These are phyloP conservation scores for Hymenotorrendiella dingleyae DNA, from an alignment of 2,329 filamentous ascomycete species.

Conservation along the genomic window DNA sequence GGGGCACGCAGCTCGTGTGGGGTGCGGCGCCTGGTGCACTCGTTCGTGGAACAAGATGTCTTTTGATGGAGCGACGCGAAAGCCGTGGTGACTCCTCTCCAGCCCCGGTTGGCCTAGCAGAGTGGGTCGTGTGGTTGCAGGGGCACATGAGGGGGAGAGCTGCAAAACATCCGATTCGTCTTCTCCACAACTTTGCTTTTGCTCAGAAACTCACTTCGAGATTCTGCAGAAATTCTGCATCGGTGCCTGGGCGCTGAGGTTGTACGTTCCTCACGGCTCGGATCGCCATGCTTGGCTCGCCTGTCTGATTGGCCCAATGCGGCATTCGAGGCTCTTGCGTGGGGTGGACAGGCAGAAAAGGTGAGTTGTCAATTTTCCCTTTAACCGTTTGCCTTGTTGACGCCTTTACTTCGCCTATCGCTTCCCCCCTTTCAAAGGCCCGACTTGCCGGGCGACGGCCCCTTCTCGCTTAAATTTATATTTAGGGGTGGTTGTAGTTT, in stretches of 20 bases:
- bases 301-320: conserved; percentile 10
- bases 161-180: neutral
- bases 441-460: no score
- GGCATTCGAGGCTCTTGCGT: neutral
- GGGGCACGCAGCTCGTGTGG: neutral
- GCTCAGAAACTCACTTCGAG: conserved; percentile 1
- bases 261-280: conserved; percentile 8
- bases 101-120: neutral
- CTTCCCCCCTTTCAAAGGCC: no score
- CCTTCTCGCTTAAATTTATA: no score
- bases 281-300: conserved; percentile 15
- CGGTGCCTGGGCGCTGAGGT: conserved; percentile 10
- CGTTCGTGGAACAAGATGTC: neutral
- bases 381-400: no score
- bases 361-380: neutral
- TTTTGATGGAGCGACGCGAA: neutral
- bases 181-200: neutral
- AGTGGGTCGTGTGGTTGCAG: no score
- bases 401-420: no score
- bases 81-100: neutral
- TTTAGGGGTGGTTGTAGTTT: no score
- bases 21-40: neutral
- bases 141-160: neutral
- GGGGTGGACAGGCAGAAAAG: conserved; percentile 3
- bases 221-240: conserved; percentile 1